A percentile compares a stretch with the other conserved stretches of the same genome.
phyloP scores from a whole-genome alignment of 2,329 filamentous ascomycete species.

The Aspergillus sp. region DNA sequence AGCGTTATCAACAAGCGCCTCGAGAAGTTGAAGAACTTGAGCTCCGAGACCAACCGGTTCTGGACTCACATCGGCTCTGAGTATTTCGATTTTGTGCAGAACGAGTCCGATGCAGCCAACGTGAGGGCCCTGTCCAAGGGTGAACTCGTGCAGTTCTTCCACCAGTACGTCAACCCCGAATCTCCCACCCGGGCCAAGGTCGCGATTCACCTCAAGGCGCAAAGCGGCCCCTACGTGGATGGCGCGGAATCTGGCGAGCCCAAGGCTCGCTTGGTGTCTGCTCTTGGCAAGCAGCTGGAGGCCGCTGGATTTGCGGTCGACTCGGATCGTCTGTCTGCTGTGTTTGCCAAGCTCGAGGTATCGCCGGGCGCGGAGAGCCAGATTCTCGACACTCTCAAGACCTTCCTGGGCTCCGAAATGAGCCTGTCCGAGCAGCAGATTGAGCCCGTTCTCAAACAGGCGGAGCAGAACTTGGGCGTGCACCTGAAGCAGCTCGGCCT shows the following conservation, averaged over 20 bases:
- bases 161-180: conserved; percentile 69
- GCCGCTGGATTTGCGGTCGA: conserved; percentile 49
- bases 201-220: conserved; percentile 78
- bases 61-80: conserved; percentile 85
- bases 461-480: conserved; percentile 48
- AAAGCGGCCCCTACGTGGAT: conserved; percentile 53
- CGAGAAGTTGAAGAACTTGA: conserved; percentile 89
- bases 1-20: conserved; percentile 82
- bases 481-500: conserved; percentile 47
- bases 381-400: conserved; percentile 52
- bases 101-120: conserved; percentile 73
- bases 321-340: conserved; percentile 39
- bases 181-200: conserved; percentile 78
- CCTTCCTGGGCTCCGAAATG: conserved; percentile 51
- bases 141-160: conserved; percentile 78
- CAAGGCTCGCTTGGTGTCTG: conserved; percentile 43
- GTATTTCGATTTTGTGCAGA: conserved; percentile 83
- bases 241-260: conserved; percentile 41
- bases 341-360: conserved; percentile 48
- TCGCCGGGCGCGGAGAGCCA: conserved; percentile 48
- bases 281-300: conserved; percentile 48
- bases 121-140: conserved; percentile 74
- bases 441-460: conserved; percentile 50
- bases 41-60: conserved; percentile 77
- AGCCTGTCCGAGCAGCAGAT: conserved; percentile 53